phyloP scores from a whole-genome alignment of 768 basidiomycete genomes.

The Ramaria rubella region DNA sequence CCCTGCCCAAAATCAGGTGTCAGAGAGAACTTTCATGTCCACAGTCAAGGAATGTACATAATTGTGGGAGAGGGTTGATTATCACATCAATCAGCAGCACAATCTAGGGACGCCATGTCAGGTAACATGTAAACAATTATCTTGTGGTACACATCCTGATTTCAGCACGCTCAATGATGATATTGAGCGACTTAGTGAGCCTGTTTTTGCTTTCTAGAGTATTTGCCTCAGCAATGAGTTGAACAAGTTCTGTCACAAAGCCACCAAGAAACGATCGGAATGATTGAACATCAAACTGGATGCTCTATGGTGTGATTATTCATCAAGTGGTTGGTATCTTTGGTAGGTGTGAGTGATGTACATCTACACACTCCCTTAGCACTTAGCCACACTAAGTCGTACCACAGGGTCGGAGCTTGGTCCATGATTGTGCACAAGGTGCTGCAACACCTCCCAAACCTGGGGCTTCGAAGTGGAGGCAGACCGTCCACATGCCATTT shows the following conservation, averaged over 20 bases:
- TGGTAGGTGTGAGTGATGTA: slow-evolving; percentile 33
- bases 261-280: slow-evolving; percentile 67
- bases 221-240: slow-evolving; percentile 64
- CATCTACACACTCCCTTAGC: slow-evolving; percentile 77
- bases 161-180: slow-evolving; percentile 53
- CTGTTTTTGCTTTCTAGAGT: slow-evolving; percentile 71
- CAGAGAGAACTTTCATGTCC: slow-evolving; percentile 11
- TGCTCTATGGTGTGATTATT: slow-evolving; percentile 36
- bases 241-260: slow-evolving; percentile 59
- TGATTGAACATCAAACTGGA: slow-evolving; percentile 51
- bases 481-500: slow-evolving; percentile 75
- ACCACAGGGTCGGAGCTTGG: slow-evolving; percentile 78
- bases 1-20: no score
- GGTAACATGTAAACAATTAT: background rate
- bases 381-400: slow-evolving; percentile 77
- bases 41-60: slow-evolving; percentile 49
- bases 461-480: slow-evolving; percentile 40
- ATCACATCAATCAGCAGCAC: slow-evolving; percentile 57
- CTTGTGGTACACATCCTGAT: slow-evolving; percentile 24
- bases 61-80: slow-evolving; percentile 53
- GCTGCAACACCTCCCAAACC: slow-evolving; percentile 77
- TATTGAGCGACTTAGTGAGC: slow-evolving; percentile 62
- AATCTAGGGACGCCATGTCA: slow-evolving; percentile 41
- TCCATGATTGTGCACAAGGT: slow-evolving; percentile 64
- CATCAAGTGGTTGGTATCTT: background rate